These are phyloP conservation scores for Metschnikowia kofuensis DNA, from an alignment of 805 yeast species.

Conservation along the genomic window DNA sequence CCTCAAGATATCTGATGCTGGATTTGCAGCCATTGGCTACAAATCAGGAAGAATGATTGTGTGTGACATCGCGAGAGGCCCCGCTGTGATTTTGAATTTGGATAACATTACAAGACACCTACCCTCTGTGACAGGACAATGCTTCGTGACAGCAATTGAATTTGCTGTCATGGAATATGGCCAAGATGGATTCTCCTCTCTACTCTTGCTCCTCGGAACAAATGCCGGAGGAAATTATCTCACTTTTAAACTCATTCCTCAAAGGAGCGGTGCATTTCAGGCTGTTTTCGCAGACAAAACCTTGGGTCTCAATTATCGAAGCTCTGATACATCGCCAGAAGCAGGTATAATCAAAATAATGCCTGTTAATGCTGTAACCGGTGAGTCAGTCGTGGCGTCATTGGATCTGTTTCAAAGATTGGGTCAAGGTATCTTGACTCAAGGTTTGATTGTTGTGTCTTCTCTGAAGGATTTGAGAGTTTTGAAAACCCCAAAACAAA, in stretches of 20 bases:
- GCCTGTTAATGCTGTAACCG: slow-evolving; percentile 57
- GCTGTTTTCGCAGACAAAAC: slow-evolving; percentile 49
- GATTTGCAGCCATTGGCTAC: slow-evolving; percentile 81
- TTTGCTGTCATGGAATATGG: slow-evolving; percentile 71
- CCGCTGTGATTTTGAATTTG: slow-evolving; percentile 57
- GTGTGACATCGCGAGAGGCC: slow-evolving; percentile 71
- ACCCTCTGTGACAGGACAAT: slow-evolving; percentile 29
- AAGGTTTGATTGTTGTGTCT: slow-evolving; percentile 57
- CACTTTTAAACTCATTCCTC: slow-evolving; percentile 64
- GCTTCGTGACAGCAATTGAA: slow-evolving; percentile 58
- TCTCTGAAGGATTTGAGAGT: slow-evolving; percentile 63
- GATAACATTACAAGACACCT: slow-evolving; percentile 26
- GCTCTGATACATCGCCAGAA: slow-evolving; percentile 44
- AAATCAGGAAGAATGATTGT: slow-evolving; percentile 71
- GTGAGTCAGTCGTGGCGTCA: slow-evolving; percentile 64
- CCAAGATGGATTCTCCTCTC: slow-evolving; percentile 68
- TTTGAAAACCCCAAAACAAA: slow-evolving; percentile 56
- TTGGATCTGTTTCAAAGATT: slow-evolving; percentile 55
- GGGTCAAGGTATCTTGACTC: slow-evolving; percentile 57
- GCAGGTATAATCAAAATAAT: slow-evolving; percentile 53
- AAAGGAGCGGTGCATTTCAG: slow-evolving; percentile 55
- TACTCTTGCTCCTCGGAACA: slow-evolving; percentile 74
- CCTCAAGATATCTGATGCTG: slow-evolving; percentile 66
- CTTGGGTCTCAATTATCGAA: slow-evolving; percentile 33
- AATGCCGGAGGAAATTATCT: slow-evolving; percentile 64